Percentiles rank a stretch among this genome's conserved stretches.
phyloP scores from a whole-genome alignment of 805 yeast genomes.

The Teunomyces tritomae region DNA sequence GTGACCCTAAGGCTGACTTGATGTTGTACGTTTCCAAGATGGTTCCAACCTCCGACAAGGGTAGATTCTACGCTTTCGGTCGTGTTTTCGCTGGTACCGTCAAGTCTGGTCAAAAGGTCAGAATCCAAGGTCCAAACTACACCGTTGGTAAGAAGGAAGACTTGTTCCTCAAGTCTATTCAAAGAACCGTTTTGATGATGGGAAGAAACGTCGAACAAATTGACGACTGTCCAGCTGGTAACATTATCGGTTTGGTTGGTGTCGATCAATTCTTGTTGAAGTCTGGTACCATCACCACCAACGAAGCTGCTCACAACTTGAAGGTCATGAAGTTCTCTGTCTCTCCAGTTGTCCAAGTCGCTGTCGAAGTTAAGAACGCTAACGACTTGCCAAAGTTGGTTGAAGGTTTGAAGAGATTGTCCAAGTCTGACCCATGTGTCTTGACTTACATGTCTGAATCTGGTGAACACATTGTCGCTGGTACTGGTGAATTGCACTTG shows the following conservation, averaged over 20 bases:
- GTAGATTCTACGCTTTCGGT: conserved; percentile 99
- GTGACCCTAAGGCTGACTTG: conserved; percentile 97
- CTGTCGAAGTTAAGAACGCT: conserved; percentile 99
- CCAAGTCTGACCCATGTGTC: conserved; percentile 99
- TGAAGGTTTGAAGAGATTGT: conserved; percentile 99
- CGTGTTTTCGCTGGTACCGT: conserved; percentile 99
- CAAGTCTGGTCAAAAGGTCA: conserved; percentile 97
- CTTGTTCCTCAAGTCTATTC: conserved; percentile 93
- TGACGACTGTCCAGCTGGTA: conserved; percentile 99
- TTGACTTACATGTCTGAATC: conserved; percentile 81
- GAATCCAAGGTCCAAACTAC: conserved; percentile 99
- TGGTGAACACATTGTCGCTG: conserved; percentile 99
- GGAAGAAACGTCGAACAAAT: conserved; percentile 97
- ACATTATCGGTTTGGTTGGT: conserved; percentile 99
- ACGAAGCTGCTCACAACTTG: conserved; percentile 97
- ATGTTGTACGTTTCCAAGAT: conserved; percentile 99
- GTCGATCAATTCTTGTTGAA: conserved; percentile 98
- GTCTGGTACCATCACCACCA: conserved; percentile 98
- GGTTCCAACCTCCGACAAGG: conserved; percentile 99
- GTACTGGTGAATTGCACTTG: conserved; percentile 99
- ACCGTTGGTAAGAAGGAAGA: conserved; percentile 98
- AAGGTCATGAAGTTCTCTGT: conserved; percentile 99
- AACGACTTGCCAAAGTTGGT: conserved; percentile 98
- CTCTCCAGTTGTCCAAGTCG: conserved; percentile 99
- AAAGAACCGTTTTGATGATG: conserved; percentile 99